Conservation (phyloP, 2,329 filamentous ascomycete species). For the Claviceps sorghi region DNA sequence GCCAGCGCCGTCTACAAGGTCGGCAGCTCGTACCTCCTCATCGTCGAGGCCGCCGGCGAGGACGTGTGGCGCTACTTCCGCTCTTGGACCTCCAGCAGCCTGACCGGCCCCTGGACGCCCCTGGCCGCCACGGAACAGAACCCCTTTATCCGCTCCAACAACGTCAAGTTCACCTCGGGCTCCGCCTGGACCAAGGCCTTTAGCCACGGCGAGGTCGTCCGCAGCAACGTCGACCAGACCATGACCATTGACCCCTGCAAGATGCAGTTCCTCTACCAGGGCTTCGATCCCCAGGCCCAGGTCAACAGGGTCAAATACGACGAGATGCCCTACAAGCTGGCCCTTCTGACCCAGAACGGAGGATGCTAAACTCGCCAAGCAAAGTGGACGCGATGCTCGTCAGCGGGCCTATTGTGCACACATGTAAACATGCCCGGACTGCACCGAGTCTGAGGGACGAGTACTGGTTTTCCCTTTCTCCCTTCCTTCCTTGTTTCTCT, state of each 20-base stretch:
- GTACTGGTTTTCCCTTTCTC: no score
- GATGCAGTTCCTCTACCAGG: constrained; percentile 50
- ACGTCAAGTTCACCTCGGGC: constrained; percentile 29
- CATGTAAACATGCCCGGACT: no score
- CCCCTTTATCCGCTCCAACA: constrained; percentile 55
- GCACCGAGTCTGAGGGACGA: no score
- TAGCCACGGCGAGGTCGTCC: constrained; percentile 48
- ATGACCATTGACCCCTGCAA: constrained; percentile 50
- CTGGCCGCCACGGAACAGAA: constrained; percentile 38
- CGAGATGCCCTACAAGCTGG: background rate
- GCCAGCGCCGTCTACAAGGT: constrained; percentile 52
- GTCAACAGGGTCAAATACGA: constrained; percentile 28
- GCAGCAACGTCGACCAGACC: constrained; percentile 43
- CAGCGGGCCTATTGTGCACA: no score
- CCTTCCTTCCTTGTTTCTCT: no score
- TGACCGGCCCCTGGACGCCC: constrained; percentile 42
- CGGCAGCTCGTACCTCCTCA: constrained; percentile 47
- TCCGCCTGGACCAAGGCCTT: constrained; percentile 50
- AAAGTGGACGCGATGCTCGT: no score
- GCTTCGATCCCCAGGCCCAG: constrained; percentile 24
- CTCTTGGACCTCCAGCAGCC: constrained; percentile 45
- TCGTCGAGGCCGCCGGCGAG: constrained; percentile 46
- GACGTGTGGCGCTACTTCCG: constrained; percentile 47
- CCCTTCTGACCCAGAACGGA: background rate
- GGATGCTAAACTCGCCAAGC: background rate